Evolutionary conservation across 129 eudicot species (phyloP).

Genomic region (Gnaphalium uliginosum): DNA sequence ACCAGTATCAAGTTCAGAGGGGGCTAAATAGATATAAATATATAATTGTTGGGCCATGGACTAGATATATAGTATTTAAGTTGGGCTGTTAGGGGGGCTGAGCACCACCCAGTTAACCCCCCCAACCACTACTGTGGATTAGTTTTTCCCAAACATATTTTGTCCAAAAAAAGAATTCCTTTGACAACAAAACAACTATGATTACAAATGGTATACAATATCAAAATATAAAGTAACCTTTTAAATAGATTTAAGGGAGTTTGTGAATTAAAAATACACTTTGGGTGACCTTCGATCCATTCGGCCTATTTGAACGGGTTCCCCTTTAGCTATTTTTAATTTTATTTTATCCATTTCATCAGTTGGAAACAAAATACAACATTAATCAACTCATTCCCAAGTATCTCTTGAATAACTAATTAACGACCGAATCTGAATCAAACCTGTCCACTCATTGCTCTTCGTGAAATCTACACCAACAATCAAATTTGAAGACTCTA

Average conservation of each 20-base stretch:
- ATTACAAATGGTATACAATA: background rate
- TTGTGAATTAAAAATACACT: background rate
- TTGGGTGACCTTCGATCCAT: background rate
- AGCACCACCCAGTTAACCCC: no score
- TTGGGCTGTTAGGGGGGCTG: no score
- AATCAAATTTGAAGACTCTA: constrained; percentile 82
- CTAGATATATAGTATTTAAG: no score
- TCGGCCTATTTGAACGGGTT: background rate
- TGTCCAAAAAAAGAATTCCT: background rate
- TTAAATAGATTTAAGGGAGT: background rate
- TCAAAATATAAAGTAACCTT: no score
- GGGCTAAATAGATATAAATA: no score
- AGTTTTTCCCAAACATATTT: background rate
- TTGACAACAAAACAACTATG: background rate
- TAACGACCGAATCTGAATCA: background rate
- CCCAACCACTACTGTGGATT: no score
- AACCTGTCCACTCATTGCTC: constrained; percentile 97
- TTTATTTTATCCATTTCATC: background rate
- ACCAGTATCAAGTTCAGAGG: no score
- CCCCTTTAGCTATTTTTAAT: no score
- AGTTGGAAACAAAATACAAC: background rate
- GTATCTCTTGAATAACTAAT: background rate
- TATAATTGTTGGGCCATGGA: background rate
- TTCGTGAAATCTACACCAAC: constrained; percentile 92
- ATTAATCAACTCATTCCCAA: background rate